Percentiles rank a stretch among this genome's conserved stretches.
phyloP scores from a whole-genome alignment of 2,329 filamentous ascomycete species.

The Ascosphaera acerosa region DNA sequence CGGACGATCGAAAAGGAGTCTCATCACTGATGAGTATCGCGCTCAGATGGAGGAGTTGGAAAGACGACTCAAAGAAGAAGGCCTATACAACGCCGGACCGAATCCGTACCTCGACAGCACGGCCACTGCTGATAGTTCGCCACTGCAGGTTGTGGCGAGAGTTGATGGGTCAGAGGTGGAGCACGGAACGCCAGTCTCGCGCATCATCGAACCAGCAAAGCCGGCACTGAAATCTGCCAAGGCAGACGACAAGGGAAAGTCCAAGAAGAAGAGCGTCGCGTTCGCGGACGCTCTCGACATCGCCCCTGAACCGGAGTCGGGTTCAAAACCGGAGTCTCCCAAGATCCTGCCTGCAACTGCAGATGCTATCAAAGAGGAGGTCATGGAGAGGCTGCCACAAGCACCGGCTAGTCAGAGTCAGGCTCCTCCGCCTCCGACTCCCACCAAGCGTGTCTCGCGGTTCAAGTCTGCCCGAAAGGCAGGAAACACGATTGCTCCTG shows the following conservation, averaged over 20 bases:
- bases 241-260: conserved; percentile 7
- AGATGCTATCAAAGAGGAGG: conserved; percentile 15
- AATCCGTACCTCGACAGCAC: conserved; percentile 11
- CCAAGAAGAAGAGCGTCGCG: conserved; percentile 42
- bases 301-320: conserved; percentile 20
- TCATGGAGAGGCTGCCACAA: conserved; percentile 24
- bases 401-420: conserved; percentile 5
- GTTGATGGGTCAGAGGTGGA: conserved; percentile 4
- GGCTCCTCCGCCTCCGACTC: conserved; percentile 5
- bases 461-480: conserved; percentile 17
- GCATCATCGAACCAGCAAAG: too few relatives aligned
- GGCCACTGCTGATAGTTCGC: conserved; percentile 5
- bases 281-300: conserved; percentile 56
- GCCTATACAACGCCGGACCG: conserved; percentile 33
- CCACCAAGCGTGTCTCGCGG: conserved; percentile 18
- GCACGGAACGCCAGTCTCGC: too few relatives aligned
- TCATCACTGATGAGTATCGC: conserved; percentile 49
- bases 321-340: conserved; percentile 10
- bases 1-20: conserved; percentile 42
- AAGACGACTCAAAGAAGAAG: conserved; percentile 36
- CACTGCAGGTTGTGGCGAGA: conserved; percentile 1
- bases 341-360: not conserved
- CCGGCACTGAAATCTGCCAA: conserved; percentile 3
- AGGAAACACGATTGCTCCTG: conserved; percentile 3
- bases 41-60: conserved; percentile 70